These are phyloP conservation scores for Flaveria bidentis DNA, from an alignment of 129 eudicot species.

Conservation along the genomic window DNA sequence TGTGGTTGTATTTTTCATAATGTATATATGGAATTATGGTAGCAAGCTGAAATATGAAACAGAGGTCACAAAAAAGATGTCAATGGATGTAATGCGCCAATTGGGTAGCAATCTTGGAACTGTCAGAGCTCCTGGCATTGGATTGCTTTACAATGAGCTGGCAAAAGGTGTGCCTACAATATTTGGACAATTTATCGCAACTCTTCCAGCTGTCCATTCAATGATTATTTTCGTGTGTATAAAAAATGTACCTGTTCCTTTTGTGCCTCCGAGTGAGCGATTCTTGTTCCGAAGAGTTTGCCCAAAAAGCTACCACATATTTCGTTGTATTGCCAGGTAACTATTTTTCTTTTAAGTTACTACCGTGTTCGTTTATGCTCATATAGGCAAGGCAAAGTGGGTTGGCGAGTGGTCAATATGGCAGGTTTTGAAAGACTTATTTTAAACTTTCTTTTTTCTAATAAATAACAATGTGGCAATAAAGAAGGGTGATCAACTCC, in stretches of 20 bases:
- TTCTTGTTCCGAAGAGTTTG: slow-evolving; percentile 89
- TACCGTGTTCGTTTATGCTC: slow-evolving; percentile 1
- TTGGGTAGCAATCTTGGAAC: slow-evolving; percentile 92
- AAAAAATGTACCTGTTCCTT: slow-evolving; percentile 85
- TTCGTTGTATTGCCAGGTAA: slow-evolving; percentile 97
- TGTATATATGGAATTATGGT: slow-evolving; percentile 97
- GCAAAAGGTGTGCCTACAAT: slow-evolving; percentile 87
- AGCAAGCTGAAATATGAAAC: slow-evolving; percentile 88
- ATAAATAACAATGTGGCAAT: neutral
- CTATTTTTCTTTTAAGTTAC: slow-evolving; percentile 2
- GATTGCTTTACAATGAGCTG: slow-evolving; percentile 91
- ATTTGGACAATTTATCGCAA: slow-evolving; percentile 82
- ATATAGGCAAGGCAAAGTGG: neutral
- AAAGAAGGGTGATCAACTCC: too few species aligned
- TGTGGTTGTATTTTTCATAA: slow-evolving; percentile 51
- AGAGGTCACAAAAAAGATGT: slow-evolving; percentile 77
- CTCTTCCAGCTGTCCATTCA: slow-evolving; percentile 95
- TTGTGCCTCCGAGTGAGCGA: slow-evolving; percentile 85
- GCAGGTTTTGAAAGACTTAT: neutral
- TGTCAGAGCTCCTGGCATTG: slow-evolving; percentile 92
- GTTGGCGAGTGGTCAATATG: neutral
- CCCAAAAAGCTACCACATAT: slow-evolving; percentile 85
- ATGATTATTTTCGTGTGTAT: slow-evolving; percentile 89
- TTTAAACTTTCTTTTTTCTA: neutral
- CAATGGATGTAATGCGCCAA: slow-evolving; percentile 78